phyloP scores from a whole-genome alignment of 2,329 filamentous ascomycete species.

The Botrytis aclada region DNA sequence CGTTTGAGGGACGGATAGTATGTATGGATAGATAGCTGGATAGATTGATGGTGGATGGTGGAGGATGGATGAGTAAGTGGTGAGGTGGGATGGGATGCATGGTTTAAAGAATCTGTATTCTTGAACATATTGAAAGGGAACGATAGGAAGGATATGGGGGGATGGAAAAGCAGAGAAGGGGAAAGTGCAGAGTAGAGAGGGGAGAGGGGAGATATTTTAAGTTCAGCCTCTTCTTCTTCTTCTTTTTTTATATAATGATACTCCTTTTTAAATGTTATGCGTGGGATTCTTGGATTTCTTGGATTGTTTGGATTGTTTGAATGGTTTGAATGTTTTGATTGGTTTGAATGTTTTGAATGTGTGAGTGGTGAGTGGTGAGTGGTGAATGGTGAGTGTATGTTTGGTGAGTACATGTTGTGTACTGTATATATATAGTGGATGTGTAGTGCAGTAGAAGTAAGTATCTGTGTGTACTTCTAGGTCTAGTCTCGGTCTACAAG shows the following conservation, averaged over 20 bases:
- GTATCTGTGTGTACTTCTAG: too few relatives aligned
- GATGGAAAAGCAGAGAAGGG: not conserved
- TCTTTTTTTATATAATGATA: slow-evolving; percentile 11
- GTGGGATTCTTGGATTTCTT: not conserved
- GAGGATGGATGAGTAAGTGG: not conserved
- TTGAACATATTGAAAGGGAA: not conserved
- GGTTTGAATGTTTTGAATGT: not conserved
- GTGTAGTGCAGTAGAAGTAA: too few relatives aligned
- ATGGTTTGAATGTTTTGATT: not conserved
- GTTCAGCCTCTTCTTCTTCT: not conserved
- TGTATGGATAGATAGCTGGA: not conserved
- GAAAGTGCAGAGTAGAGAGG: too few relatives aligned
- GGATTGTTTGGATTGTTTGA: not conserved
- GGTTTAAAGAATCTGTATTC: not conserved
- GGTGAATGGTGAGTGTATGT: too few relatives aligned
- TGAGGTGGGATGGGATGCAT: not conserved
- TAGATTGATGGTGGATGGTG: not conserved
- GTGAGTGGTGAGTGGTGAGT: not conserved
- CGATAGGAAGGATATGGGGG: not conserved
- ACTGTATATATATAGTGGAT: too few relatives aligned
- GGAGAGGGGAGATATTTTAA: not conserved
- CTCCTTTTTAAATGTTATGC: slow-evolving; percentile 11
- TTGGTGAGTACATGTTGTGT: too few relatives aligned
- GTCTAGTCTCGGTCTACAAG: too few relatives aligned
- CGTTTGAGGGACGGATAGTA: not conserved